Conservation (phyloP, 192 early-diverging fungal species). For the Entophlyctis luteolus region DNA sequence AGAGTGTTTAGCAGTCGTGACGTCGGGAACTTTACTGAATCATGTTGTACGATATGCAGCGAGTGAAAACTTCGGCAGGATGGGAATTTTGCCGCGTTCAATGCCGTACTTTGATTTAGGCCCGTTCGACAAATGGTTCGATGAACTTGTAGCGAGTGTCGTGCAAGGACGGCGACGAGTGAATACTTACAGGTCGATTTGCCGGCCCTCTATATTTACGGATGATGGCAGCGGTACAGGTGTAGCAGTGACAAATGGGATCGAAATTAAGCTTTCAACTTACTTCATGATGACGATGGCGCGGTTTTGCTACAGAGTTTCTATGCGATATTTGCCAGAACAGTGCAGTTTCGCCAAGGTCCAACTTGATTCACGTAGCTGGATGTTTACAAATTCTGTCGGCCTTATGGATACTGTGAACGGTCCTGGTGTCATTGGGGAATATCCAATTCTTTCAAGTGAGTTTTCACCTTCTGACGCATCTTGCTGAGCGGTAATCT, state of each 20-base stretch:
- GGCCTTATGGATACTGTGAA: neutral
- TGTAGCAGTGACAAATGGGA: slow-evolving; percentile 4
- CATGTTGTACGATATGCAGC: slow-evolving; percentile 13
- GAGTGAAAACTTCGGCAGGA: neutral
- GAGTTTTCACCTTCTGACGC: neutral
- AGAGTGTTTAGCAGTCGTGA: slow-evolving; percentile 3
- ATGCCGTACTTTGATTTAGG: slow-evolving; percentile 14
- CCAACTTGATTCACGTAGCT: slow-evolving; percentile 2
- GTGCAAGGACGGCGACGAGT: neutral
- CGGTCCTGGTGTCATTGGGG: slow-evolving; percentile 16
- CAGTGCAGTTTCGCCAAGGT: neutral
- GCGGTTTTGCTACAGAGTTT: slow-evolving; percentile 10
- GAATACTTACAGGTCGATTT: neutral
- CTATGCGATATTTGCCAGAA: neutral
- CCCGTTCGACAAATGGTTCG: slow-evolving; percentile 8
- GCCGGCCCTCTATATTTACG: slow-evolving; percentile 1
- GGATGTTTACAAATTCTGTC: slow-evolving; percentile 1
- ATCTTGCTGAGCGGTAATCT: neutral
- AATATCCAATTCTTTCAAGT: slow-evolving; percentile 3
- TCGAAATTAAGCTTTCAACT: slow-evolving; percentile 6
- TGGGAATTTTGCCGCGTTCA: slow-evolving; percentile 3
- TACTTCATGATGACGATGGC: slow-evolving; percentile 13
- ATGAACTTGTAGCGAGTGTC: neutral
- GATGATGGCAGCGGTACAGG: slow-evolving; percentile 4
- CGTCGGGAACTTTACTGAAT: neutral